Conservation (phyloP, 1,284 basidiomycete species). For the Amylostereum areolatum region DNA sequence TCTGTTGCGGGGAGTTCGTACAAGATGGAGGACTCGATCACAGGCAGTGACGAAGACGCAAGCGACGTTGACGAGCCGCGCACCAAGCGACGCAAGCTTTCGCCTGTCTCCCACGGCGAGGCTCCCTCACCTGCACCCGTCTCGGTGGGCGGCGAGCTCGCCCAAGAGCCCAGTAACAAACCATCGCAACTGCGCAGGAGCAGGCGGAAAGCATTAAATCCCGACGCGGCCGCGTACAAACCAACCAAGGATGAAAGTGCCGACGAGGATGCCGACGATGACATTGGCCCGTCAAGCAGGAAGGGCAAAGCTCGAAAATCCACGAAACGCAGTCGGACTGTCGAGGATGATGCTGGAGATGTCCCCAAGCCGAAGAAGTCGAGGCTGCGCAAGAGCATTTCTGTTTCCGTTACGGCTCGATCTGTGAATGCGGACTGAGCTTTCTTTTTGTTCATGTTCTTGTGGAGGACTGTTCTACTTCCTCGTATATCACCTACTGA, state of each 20-base stretch:
- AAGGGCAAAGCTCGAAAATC: constrained; percentile 13
- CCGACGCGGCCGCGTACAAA: constrained; percentile 36
- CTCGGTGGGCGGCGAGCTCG: not conserved
- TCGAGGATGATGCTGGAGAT: constrained; percentile 5
- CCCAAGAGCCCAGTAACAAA: not conserved
- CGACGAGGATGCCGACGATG: constrained; percentile 20
- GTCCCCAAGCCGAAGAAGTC: constrained; percentile 10
- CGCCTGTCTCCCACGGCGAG: not conserved
- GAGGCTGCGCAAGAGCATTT: constrained; percentile 9
- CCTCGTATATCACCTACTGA: too few relatives aligned
- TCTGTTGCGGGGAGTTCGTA: constrained; percentile 14
- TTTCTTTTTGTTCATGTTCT: too few relatives aligned
- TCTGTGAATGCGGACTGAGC: too few relatives aligned
- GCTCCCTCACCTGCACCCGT: not conserved
- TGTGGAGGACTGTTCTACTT: too few relatives aligned
- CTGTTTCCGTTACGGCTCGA: not conserved
- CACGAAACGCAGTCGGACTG: constrained; percentile 18
- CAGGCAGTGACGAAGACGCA: constrained; percentile 13
- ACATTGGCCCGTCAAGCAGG: constrained; percentile 18
- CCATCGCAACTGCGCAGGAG: constrained; percentile 12
- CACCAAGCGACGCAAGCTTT: constrained; percentile 6
- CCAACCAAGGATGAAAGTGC: constrained; percentile 22
- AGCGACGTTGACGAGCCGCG: constrained; percentile 16
- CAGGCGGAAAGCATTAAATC: constrained; percentile 22
- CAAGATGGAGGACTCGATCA: constrained; percentile 9